A percentile compares a stretch with the other conserved stretches of the same genome.
Evolutionary conservation across 345 rosid species (phyloP).

Genomic region (Bretschneidera sinensis): DNA sequence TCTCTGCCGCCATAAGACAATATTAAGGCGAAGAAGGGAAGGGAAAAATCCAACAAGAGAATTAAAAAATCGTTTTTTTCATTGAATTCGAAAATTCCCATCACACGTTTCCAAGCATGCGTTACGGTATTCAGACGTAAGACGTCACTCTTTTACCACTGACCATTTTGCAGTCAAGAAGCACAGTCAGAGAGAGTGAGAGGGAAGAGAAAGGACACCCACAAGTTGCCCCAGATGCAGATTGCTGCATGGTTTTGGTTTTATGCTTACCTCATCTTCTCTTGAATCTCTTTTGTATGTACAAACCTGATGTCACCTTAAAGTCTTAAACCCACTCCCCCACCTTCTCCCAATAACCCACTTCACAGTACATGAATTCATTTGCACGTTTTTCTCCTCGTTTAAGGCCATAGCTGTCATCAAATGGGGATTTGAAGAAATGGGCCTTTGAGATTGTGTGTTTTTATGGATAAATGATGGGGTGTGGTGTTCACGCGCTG

Average conservation of each 20-base stretch:
- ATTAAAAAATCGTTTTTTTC: too few relatives aligned
- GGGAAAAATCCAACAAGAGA: not conserved
- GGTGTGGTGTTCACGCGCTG: too few relatives aligned
- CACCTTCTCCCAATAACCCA: not conserved
- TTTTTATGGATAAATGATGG: too few relatives aligned
- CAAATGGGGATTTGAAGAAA: not conserved
- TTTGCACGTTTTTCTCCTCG: not conserved
- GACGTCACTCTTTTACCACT: conserved; percentile 38
- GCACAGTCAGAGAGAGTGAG: conserved; percentile 13
- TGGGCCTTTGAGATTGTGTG: not conserved
- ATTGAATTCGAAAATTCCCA: conserved; percentile 38
- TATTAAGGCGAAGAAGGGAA: not conserved
- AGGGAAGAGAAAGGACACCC: not conserved
- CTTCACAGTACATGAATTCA: not conserved
- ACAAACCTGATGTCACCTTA: not conserved
- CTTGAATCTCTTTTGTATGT: not conserved
- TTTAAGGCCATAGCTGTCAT: not conserved
- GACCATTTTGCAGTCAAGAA: conserved; percentile 17
- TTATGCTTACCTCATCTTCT: not conserved
- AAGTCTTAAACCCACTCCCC: too few relatives aligned
- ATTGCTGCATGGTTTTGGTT: not conserved
- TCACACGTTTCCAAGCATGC: conserved; percentile 60
- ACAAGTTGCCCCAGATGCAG: not conserved
- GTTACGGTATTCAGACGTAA: conserved; percentile 25
- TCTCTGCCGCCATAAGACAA: conserved; percentile 40